These are phyloP conservation scores for Biscogniauxia sp. DNA, from an alignment of 2,329 filamentous ascomycete genomes.

Conservation along the genomic window DNA sequence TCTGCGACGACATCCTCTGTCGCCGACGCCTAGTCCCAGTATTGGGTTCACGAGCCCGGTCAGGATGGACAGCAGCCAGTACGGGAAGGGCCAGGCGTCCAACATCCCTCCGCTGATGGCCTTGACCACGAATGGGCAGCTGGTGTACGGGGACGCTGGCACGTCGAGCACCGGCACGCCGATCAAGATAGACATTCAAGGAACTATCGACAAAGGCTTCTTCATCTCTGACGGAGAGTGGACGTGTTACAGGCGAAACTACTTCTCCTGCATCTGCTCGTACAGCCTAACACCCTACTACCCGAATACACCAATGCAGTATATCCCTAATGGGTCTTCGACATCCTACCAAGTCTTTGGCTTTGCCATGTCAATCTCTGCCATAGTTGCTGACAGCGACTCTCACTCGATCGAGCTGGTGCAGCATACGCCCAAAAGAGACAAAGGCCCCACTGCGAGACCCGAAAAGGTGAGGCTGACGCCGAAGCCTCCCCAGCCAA, in stretches of 20 bases:
- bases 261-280: constrained; percentile 81
- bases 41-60: constrained; percentile 42
- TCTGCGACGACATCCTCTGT: constrained; percentile 51
- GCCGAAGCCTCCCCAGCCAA: constrained; percentile 59
- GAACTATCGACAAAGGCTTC: constrained; percentile 86
- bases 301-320: constrained; percentile 45
- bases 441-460: constrained; percentile 78
- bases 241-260: constrained; percentile 91
- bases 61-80: constrained; percentile 50
- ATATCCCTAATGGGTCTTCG: constrained; percentile 49
- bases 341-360: constrained; percentile 65
- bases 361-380: constrained; percentile 82
- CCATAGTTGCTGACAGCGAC: constrained; percentile 72
- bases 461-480: constrained; percentile 68
- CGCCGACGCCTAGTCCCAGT: constrained; percentile 50
- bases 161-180: constrained; percentile 32
- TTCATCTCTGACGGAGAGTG: constrained; percentile 78
- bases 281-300: constrained; percentile 65
- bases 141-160: constrained; percentile 56
- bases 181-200: constrained; percentile 71
- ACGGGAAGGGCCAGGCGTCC: constrained; percentile 38
- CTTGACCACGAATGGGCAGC: constrained; percentile 54
- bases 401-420: constrained; percentile 80
- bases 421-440: constrained; percentile 87
- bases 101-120: constrained; percentile 53